These are phyloP conservation scores for Ophiostoma himal-ulmi DNA, from an alignment of 2,329 filamentous ascomycete genomes.

Conservation along the genomic window DNA sequence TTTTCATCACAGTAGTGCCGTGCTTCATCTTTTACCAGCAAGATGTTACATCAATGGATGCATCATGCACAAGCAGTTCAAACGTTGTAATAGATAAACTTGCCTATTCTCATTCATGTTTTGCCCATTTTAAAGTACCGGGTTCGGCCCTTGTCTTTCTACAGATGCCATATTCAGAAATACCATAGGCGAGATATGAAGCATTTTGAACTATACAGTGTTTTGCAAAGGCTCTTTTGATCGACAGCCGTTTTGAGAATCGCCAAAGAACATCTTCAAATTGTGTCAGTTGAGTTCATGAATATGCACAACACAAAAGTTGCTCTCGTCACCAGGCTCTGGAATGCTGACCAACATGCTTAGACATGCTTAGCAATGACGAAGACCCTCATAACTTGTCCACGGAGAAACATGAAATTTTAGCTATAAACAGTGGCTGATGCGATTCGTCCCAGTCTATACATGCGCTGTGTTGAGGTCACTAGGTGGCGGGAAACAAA, in stretches of 20 bases:
- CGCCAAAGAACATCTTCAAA: background rate
- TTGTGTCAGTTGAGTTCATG: background rate
- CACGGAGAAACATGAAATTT: background rate
- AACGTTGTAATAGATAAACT: too few relatives aligned
- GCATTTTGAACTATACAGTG: background rate
- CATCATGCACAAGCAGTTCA: background rate
- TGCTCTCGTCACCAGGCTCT: background rate
- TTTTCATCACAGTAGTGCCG: background rate
- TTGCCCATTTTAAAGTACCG: background rate
- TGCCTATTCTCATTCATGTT: background rate
- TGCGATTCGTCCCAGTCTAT: background rate
- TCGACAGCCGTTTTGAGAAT: background rate
- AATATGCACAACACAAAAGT: background rate
- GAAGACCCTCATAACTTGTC: background rate
- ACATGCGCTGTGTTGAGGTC: background rate
- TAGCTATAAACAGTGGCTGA: background rate
- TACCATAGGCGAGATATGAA: background rate
- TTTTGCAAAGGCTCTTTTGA: background rate
- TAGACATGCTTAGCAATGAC: background rate
- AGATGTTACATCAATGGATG: background rate
- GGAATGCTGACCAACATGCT: background rate
- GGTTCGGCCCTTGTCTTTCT: slow-evolving; percentile 4
- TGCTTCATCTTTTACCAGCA: background rate
- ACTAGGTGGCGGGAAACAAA: background rate
- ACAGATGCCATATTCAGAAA: background rate